Evolutionary conservation across 2,329 filamentous ascomycete genomes (phyloP), one percentile per base, ranked within the genome.

Genomic region (Juglanconis oblonga): DNA sequence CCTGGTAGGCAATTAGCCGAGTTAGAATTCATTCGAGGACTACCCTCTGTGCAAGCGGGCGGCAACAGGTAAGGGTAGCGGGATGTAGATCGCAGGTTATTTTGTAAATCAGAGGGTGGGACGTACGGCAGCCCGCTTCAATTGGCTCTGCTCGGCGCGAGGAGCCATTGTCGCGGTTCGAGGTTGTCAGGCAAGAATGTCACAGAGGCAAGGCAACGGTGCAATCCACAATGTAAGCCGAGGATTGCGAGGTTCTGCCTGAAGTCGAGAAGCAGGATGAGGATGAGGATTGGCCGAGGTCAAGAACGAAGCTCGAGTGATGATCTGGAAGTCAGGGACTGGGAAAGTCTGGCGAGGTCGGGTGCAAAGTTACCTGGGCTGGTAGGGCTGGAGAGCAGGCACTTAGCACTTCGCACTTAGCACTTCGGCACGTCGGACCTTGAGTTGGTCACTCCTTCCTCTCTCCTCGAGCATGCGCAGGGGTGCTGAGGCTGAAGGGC

Each of bases 1-100:
- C 83, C 90, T 93, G 74, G 66, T 36, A 24, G 53, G 40, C 35
- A 52, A 71, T 60, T 35, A 65, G 52, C 52, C 59, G 53, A 55
- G 70, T 73, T 69, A 72, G 67, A 63, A 63, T 33, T 10, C 44
- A 29, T 14, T 5, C 13, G 4, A 24, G 7, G 36, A 36, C 36
- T 35, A 33, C 6, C 3, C 9, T 31, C 13, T 51, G 45, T 51
- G 36, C 38, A 51, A 32, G 31, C 44, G 13, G 40, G 24, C 38
- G 32, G 51, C 36, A 32, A 33, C 17, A 5, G 36, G 14, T 44
- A 13, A 7, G n/a, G 29, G 11, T 35, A 44, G 17, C 24, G 35
- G 53, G 42, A 31, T 50, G 14, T 33, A 35, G 51, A 40, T 32
- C 33, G 45, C 17, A 47, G 51, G 47, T 42, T 24, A 42, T 55